Evolutionary conservation across 108 stramenopile genomes (phyloP).

Genomic region (Stephanodiscus minutulus): DNA sequence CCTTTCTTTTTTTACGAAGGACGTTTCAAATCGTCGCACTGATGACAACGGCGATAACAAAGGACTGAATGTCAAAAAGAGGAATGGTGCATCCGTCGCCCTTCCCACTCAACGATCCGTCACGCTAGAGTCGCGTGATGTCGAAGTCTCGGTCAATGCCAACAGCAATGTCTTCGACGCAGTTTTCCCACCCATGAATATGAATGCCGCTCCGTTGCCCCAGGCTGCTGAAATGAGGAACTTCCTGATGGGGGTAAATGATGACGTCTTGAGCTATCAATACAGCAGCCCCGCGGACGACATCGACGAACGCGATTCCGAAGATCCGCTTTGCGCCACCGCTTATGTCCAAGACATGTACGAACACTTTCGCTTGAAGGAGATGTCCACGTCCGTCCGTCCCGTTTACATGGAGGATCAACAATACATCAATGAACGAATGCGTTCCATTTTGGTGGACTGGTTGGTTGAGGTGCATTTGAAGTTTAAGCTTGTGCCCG

Average conservation of each 20-base stretch:
- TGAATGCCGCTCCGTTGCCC: conserved; percentile 1
- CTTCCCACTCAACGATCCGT: conserved; percentile 17
- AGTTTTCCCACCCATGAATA: neutral
- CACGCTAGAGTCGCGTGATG: conserved; percentile 20
- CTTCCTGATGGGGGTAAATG: conserved; percentile 8
- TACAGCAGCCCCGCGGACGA: conserved; percentile 83
- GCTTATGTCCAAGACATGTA: conserved; percentile 97
- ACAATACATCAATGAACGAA: conserved; percentile 88
- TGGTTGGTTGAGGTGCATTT: conserved; percentile 99
- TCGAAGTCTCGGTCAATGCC: conserved; percentile 3
- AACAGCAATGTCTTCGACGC: neutral
- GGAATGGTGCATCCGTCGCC: conserved; percentile 7
- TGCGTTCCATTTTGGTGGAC: conserved; percentile 97
- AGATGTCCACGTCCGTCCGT: conserved; percentile 75
- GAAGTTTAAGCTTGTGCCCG: conserved; percentile 97
- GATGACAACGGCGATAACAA: conserved; percentile 26
- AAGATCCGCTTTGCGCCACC: conserved; percentile 93
- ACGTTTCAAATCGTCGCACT: conserved; percentile 48
- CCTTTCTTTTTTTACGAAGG: conserved; percentile 27
- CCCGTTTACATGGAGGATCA: conserved; percentile 90
- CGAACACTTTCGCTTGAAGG: conserved; percentile 86
- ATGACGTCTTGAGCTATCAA: conserved; percentile 56
- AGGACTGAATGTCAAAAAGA: conserved; percentile 17
- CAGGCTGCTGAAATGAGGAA: conserved; percentile 11
- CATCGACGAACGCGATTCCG: conserved; percentile 93